These are phyloP conservation scores for Ophiostoma sp. DNA, from an alignment of 2,329 filamentous ascomycete species.

Conservation along the genomic window DNA sequence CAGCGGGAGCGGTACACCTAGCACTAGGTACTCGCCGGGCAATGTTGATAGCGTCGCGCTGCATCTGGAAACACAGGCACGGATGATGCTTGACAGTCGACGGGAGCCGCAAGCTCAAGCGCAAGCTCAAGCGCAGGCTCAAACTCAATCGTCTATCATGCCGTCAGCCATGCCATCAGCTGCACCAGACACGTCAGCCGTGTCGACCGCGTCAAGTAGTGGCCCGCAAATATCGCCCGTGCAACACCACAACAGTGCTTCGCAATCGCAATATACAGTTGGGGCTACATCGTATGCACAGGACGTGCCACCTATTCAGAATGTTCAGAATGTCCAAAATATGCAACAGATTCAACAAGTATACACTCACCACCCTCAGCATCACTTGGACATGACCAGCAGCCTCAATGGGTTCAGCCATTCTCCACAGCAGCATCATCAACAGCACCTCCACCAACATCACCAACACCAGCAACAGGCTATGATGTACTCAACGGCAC, in stretches of 20 bases:
- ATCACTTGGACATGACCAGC: slow-evolving; percentile 10
- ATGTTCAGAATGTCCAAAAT: neutral
- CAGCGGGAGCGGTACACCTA: slow-evolving; percentile 50
- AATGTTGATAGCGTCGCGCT: slow-evolving; percentile 40
- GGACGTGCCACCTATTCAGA: neutral
- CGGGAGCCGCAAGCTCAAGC: neutral
- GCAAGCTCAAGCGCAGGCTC: too few species aligned
- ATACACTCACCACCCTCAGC: neutral
- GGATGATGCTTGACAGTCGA: slow-evolving; percentile 22
- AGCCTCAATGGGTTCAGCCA: neutral
- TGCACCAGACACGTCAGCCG: neutral
- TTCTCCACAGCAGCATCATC: neutral
- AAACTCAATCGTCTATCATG: too few species aligned
- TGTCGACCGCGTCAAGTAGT: neutral
- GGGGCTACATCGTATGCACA: neutral
- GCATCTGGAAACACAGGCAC: slow-evolving; percentile 25
- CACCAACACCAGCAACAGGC: slow-evolving; percentile 10
- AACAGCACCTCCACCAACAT: neutral
- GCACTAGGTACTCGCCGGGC: slow-evolving; percentile 36
- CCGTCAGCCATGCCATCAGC: neutral
- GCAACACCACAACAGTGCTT: neutral
- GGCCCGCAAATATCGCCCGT: neutral
- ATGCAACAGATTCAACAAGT: neutral
- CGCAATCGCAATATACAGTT: neutral
- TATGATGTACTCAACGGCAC: neutral